Evolutionary conservation across 1,139 yeast species (phyloP), one percentile per base, ranked within the genome.

Genomic region (Yamadazyma diospyri): DNA sequence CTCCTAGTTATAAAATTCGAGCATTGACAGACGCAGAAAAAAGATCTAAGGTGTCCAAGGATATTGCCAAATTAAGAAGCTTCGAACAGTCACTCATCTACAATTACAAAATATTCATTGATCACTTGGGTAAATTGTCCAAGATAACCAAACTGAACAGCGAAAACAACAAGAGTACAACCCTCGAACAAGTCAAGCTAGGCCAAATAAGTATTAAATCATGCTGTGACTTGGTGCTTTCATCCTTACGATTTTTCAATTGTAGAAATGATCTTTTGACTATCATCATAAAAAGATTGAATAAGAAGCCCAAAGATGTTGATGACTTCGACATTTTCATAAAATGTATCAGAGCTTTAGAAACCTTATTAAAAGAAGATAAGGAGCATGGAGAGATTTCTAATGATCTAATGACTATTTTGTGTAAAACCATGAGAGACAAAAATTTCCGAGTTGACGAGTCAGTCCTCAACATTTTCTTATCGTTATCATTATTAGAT

Each of bases 1-100:
- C 94, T 3, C 98, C 98, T 1, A 81, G 94, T 3, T 92, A 92
- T 57, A 74, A 81, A 44, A 88, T 92, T 39, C 72, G 96, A 53
- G 82, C 94, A 2, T 64, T 92, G 34, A 72, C 87, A 1, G 97
- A 87, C 11, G 57, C 76, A 1, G 98, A 92, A 55, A 78, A 78
- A 57, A 76, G 78, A 43, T 94, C 85, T 48, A 85, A 79, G 49
- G 95, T 87, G 4, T 69, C 92, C 14, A 85, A 73, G 52, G 98
- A 92, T 16, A 82, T 89, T 24, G 80, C 84, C 12, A 74, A 72
- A 48, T 60, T 84, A 45, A 75, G 97, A 52, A 71, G 67, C 37
- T 88, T 82, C 55, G 98, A 92, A 59, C 94, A 89, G 53, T 61
- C 73, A 4, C 65, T 92, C 39, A 81, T 88, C 6, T 54, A 68